Evolutionary conservation across 768 basidiomycete species (phyloP).

Genomic region (Suillus tomentosus): DNA sequence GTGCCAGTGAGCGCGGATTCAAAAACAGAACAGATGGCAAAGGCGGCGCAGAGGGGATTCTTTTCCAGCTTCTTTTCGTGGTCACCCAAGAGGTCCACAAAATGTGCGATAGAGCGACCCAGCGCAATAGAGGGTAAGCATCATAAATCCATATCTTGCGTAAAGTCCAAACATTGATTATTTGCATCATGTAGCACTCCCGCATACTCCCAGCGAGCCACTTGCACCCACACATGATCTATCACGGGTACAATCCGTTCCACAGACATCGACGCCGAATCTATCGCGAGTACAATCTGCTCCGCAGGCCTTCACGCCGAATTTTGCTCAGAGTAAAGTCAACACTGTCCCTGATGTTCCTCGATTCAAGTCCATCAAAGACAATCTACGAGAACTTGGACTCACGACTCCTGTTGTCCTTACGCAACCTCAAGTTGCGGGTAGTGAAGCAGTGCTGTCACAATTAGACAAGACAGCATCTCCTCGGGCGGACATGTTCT

Average conservation of each 20-base stretch:
- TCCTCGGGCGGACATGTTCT: neutral
- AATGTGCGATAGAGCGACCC: neutral
- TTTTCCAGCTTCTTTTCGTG: neutral
- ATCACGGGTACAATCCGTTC: neutral
- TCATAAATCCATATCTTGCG: neutral
- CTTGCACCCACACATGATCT: neutral
- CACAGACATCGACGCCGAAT: neutral
- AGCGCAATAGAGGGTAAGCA: neutral
- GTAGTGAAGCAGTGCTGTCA: neutral
- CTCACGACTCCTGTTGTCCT: constrained; percentile 6
- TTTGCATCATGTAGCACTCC: neutral
- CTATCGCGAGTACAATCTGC: neutral
- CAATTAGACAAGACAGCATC: neutral
- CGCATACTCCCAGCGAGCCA: neutral
- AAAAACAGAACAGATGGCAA: neutral
- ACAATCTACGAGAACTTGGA: constrained; percentile 9
- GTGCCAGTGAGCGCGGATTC: neutral
- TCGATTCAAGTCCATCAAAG: constrained; percentile 9
- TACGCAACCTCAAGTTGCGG: constrained; percentile 7
- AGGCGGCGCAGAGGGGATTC: neutral
- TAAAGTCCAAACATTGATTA: neutral
- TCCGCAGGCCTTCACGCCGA: neutral
- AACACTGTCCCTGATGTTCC: neutral
- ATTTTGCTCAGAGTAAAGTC: too few species aligned
- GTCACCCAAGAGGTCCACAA: neutral